These are phyloP conservation scores for Russula vinacea DNA, from an alignment of 768 basidiomycete species.

Conservation along the genomic window DNA sequence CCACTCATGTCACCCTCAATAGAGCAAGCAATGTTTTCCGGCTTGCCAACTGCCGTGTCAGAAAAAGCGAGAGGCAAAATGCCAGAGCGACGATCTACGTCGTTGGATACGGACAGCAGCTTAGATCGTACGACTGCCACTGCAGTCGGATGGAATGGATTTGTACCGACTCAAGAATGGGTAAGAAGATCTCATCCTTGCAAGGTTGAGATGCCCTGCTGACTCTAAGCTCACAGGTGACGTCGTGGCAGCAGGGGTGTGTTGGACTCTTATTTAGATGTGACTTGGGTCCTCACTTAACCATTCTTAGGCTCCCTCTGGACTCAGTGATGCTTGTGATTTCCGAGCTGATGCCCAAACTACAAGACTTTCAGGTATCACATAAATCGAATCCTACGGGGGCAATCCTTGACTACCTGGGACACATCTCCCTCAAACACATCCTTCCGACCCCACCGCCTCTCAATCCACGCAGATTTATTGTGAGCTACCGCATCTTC, in stretches of 20 bases:
- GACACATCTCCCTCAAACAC: constrained; percentile 62
- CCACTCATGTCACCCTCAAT: constrained; percentile 46
- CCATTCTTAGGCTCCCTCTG: constrained; percentile 65
- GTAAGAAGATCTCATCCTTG: constrained; percentile 43
- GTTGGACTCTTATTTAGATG: constrained; percentile 28
- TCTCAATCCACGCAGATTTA: constrained; percentile 67
- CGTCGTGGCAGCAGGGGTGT: constrained; percentile 96
- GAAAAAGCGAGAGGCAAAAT: constrained; percentile 93
- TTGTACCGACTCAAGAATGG: constrained; percentile 97
- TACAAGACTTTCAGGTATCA: constrained; percentile 77
- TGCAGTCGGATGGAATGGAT: constrained; percentile 84
- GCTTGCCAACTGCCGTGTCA: constrained; percentile 44
- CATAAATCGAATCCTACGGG: constrained; percentile 58
- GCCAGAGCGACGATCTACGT: constrained; percentile 64
- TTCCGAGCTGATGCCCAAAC: constrained; percentile 80
- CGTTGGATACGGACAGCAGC: constrained; percentile 49
- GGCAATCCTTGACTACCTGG: constrained; percentile 71
- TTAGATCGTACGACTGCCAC: constrained; percentile 63
- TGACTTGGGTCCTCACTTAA: background rate
- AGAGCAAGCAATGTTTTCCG: constrained; percentile 34
- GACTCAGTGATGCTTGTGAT: constrained; percentile 86
- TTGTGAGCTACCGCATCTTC: constrained; percentile 45
- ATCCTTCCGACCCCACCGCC: constrained; percentile 71
- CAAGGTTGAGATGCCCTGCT: constrained; percentile 3
- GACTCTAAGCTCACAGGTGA: constrained; percentile 49